Base-by-base conservation (phyloP, 2,329 filamentous ascomycete genomes). In the Didymella pomorum region DNA sequence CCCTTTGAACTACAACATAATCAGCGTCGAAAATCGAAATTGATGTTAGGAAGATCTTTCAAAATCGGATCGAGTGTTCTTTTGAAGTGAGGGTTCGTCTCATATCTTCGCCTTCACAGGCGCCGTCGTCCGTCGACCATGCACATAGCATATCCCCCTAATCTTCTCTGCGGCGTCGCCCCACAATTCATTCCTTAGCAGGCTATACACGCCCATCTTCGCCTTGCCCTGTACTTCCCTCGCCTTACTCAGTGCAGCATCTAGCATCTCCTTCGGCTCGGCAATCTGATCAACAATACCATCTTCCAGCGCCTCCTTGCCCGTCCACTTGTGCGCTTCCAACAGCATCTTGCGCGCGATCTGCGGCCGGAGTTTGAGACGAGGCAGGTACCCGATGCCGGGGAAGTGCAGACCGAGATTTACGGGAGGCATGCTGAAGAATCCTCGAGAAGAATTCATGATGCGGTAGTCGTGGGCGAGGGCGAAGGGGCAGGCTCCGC, bases 321-420 rank as follows among this genome's bases (percentile, higher is more conserved):
- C 82, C 0, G 83, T 86, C 82, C 82, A 86, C 37, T 72, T 76
- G 56, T 86, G 81, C 18, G 83, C 84, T 66, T 86, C 83, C 3
- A 85, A 75, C 28, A 86, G 69, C 83, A 86, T 85, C 65, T 83
- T 84, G 4, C 82, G 72, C 14, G 83, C 82, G n/a, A 85, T 71
- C 44, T 80, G 76, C 10, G 83, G 81, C 0, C 71, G 76, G 2
- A 86, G 76, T 65, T 86, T 86, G 8, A 84, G 73, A 1, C 83
- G 77, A 2, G 82, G 82, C 7, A 86, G 74, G 3, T 78, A 74
- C 4, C 83, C 83, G 46, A 86, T 85, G 10, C 83, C 84, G 14
- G 81, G 81, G 58, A 86, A 86, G 62, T 85, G 82, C 26, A 86
- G 72, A 5, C 84, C 84, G 1, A 86, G 77, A 53, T 85, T 79